Evolutionary conservation across 371 early-diverging fungal species (phyloP).

Genomic region (Mucor plumbeus): DNA sequence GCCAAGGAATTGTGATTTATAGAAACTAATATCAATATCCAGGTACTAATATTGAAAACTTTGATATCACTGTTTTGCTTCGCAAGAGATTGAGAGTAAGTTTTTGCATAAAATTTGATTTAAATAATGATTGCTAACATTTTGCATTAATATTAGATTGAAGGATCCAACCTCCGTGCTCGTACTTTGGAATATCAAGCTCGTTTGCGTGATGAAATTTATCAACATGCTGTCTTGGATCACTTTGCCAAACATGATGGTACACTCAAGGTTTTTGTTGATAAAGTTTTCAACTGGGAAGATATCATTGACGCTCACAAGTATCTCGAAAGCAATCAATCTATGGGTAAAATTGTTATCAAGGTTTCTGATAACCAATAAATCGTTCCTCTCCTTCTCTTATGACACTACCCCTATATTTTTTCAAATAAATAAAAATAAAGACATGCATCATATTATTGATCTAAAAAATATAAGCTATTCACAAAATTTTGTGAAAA

Average conservation of each 20-base stretch:
- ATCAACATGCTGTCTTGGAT: conserved; percentile 51
- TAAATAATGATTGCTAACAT: not conserved
- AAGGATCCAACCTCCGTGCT: conserved; percentile 75
- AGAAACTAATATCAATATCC: not conserved
- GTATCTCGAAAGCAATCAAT: conserved; percentile 68
- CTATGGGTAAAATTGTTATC: conserved; percentile 67
- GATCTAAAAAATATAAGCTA: too few relatives aligned
- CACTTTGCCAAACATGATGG: conserved; percentile 47
- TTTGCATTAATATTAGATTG: conserved; percentile 45
- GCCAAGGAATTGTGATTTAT: too few relatives aligned
- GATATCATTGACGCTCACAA: conserved; percentile 69
- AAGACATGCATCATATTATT: not conserved
- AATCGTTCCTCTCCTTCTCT: not conserved
- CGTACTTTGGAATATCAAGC: conserved; percentile 68
- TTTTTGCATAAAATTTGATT: not conserved
- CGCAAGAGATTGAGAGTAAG: conserved; percentile 68
- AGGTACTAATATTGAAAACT: conserved; percentile 52
- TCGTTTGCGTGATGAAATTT: conserved; percentile 53
- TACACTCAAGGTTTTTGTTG: conserved; percentile 59
- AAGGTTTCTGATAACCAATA: conserved; percentile 20
- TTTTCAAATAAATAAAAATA: not conserved
- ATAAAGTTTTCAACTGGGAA: conserved; percentile 68
- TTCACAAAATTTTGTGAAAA: too few relatives aligned
- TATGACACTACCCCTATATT: conserved; percentile 34
- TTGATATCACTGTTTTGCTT: conserved; percentile 60